A percentile compares a stretch with the other conserved stretches of the same genome.
Conservation (phyloP, 805 yeast species). For the Alloascoidea hylecoeti region DNA sequence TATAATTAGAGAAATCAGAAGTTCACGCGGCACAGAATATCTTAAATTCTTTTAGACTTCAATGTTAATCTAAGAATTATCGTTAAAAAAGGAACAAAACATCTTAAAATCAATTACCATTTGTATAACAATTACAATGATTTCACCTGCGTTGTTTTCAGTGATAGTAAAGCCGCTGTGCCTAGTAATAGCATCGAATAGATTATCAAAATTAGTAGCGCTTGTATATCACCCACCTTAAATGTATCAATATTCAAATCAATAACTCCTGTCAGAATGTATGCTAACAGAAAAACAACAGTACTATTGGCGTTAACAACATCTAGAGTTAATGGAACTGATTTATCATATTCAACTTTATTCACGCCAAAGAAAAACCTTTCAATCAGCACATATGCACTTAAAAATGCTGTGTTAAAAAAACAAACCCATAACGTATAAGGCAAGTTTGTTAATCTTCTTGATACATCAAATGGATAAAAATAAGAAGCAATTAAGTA, state of each 20-base stretch:
- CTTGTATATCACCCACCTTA: constrained; percentile 25
- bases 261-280: constrained; percentile 67
- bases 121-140: too few relatives aligned
- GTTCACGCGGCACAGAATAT: too few relatives aligned
- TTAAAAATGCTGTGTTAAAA: constrained; percentile 55
- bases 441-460: constrained; percentile 83
- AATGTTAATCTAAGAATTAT: too few relatives aligned
- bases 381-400: constrained; percentile 45
- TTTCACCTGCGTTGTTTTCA: too few relatives aligned
- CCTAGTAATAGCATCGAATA: constrained; percentile 21
- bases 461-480: constrained; percentile 34
- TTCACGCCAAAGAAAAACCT: constrained; percentile 8
- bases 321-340: constrained; percentile 32
- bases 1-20: too few relatives aligned
- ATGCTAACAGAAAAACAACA: constrained; percentile 61
- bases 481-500: background rate
- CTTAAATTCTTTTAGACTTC: too few relatives aligned
- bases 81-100: too few relatives aligned
- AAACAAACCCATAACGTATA: constrained; percentile 81
- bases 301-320: constrained; percentile 76
- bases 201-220: constrained; percentile 31
- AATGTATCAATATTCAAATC: constrained; percentile 70
- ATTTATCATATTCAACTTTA: constrained; percentile 12
- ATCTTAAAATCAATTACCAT: too few relatives aligned
- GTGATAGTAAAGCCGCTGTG: background rate